Evolutionary conservation across 2,329 filamentous ascomycete species (phyloP), one percentile per base, ranked within the genome.

Genomic region (Xylaria multiplex): DNA sequence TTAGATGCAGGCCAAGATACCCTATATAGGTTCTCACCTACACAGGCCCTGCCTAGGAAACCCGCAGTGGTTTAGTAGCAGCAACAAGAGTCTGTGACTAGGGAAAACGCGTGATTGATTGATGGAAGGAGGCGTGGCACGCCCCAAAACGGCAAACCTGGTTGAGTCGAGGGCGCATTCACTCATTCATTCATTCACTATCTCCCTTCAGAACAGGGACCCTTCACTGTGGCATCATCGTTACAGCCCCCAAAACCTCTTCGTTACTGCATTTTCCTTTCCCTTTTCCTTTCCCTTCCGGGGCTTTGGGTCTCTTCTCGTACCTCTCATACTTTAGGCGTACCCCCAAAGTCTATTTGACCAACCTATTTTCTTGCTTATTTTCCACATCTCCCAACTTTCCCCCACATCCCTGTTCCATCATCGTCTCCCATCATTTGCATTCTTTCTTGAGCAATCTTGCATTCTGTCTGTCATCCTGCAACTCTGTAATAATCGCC

Each of bases 71-170:
- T 37, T 37, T 19, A 19, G 19, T 19, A 19, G 19, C 35, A 14
- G 50, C 13, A 37, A 53, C 45, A 56, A 48, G 48, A 64, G 64
- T 50, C 49, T 14, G 16, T 46, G 53, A 58, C 45, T 40, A 62
- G 65, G 24, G 27, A 27, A 27, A 65, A 65, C 66, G 66, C 66
- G 62, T 68, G 37, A 30, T 62, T 52, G 62, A 52, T 59, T 52
- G 62, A 52, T 59, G 35, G 49, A 64, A 46, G 49, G 58, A 65
- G 62, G 64, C 62, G 57, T 64, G 56, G 64, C 60, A 64, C 55
- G 32, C 59, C 63, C 66, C 52, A 67, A 61, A 63, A 53, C 54
- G 52, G 55, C 59, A 66, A 64, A 54, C 52, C 48, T 61, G 19
- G 57, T 45, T 60, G 19, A 37, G 54, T 45, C 58, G 19, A 37